A percentile compares a stretch with the other conserved stretches of the same genome.
Conservation (phyloP, 164 flowering plant genomes). For the Nelumbo lutea region DNA sequence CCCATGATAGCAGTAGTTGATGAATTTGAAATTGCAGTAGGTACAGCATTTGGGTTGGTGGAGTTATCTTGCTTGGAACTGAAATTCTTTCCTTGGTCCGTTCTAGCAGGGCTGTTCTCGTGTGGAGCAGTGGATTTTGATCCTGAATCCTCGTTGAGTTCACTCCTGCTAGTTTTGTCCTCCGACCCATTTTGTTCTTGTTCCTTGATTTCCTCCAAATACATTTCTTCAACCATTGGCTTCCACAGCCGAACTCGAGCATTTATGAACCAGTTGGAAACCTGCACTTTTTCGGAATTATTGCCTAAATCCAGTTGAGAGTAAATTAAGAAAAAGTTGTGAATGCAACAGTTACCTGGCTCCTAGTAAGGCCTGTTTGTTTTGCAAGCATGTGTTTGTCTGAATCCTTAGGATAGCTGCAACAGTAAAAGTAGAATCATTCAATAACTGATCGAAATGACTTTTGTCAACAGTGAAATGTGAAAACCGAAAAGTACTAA, state of each 20-base stretch:
- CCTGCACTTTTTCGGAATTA: conserved; percentile 38
- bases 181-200: conserved; percentile 54
- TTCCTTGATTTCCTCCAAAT: conserved; percentile 76
- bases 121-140: conserved; percentile 34
- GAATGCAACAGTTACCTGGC: conserved; percentile 56
- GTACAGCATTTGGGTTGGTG: conserved; percentile 23
- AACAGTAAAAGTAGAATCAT: conserved; percentile 11
- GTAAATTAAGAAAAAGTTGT: background rate
- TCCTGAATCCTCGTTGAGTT: conserved; percentile 43
- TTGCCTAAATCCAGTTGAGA: too few relatives aligned
- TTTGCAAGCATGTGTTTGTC: conserved; percentile 93
- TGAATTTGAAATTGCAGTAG: conserved; percentile 28
- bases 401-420: conserved; percentile 94
- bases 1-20: conserved; percentile 31
- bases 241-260: conserved; percentile 98
- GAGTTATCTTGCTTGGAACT: conserved; percentile 30
- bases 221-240: conserved; percentile 99
- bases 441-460: background rate
- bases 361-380: conserved; percentile 91
- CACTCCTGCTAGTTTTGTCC: conserved; percentile 44
- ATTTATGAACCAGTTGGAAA: conserved; percentile 97
- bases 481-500: conserved; percentile 25
- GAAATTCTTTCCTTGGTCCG: conserved; percentile 26
- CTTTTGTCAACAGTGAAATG: background rate
- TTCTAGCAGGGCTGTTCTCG: conserved; percentile 27